Conservation (phyloP, 2,329 filamentous ascomycete genomes). For the Lojkania enalia region DNA sequence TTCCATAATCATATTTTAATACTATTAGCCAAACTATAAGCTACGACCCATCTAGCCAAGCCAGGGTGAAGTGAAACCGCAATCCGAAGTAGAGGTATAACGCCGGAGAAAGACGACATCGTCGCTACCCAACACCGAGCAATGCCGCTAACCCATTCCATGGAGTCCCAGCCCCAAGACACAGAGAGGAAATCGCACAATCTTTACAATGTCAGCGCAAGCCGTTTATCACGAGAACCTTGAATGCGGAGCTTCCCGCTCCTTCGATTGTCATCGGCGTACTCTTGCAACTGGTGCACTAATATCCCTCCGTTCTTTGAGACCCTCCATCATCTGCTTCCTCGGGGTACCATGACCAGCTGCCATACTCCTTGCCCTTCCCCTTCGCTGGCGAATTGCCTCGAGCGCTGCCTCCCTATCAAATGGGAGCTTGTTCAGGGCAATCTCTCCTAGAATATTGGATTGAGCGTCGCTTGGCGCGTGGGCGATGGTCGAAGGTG, state of each 20-base stretch:
- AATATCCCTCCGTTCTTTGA: slow-evolving; percentile 50
- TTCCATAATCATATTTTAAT: too few relatives aligned
- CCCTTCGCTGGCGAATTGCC: slow-evolving; percentile 72
- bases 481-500: slow-evolving; percentile 43
- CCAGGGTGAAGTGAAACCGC: too few relatives aligned
- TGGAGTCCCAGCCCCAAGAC: background rate
- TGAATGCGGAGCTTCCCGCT: slow-evolving; percentile 5
- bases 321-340: slow-evolving; percentile 60
- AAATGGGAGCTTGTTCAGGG: slow-evolving; percentile 42
- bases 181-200: slow-evolving; percentile 11
- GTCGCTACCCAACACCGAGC: slow-evolving; percentile 33
- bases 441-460: slow-evolving; percentile 37
- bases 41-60: too few relatives aligned
- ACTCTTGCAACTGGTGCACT: slow-evolving; percentile 48
- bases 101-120: too few relatives aligned
- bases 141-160: slow-evolving; percentile 32
- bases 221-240: slow-evolving; percentile 5
- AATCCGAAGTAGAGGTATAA: too few relatives aligned
- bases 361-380: slow-evolving; percentile 69
- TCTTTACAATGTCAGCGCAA: slow-evolving; percentile 5
- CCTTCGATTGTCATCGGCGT: slow-evolving; percentile 22
- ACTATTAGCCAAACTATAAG: too few relatives aligned
- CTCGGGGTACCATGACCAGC: slow-evolving; percentile 64
- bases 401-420: slow-evolving; percentile 73
- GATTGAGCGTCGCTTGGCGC: slow-evolving; percentile 33